Evolutionary conservation across 495 filamentous ascomycete species (phyloP).

Genomic region (Lasiosphaeriaceae sp.): DNA sequence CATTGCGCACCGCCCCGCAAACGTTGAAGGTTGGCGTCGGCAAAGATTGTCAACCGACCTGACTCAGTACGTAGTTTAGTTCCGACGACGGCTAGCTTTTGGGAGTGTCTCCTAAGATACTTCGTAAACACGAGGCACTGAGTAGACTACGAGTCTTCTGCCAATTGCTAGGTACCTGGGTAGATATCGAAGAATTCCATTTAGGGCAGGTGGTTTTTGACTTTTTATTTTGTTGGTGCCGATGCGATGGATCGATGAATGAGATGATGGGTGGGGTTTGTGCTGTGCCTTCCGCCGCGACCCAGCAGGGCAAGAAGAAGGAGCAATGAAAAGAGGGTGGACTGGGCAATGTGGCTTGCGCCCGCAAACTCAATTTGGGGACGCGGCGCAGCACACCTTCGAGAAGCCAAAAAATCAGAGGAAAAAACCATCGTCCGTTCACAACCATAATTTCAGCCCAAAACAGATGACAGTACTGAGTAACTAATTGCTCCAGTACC

Average conservation of each 20-base stretch:
- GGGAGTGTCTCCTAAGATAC: too few species aligned
- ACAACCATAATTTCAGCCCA: not conserved
- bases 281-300: not conserved
- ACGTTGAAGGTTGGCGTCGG: not conserved
- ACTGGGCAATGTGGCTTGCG: not conserved
- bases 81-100: too few species aligned
- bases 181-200: too few species aligned
- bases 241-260: not conserved
- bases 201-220: too few species aligned
- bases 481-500: too few species aligned
- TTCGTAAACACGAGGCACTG: too few species aligned
- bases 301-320: not conserved
- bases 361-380: not conserved
- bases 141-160: too few species aligned
- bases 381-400: not conserved
- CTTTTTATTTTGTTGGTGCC: not conserved
- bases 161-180: too few species aligned
- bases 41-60: too few species aligned
- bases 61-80: too few species aligned
- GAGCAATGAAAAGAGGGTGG: not conserved
- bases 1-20: slow-evolving; percentile 3
- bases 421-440: not conserved
- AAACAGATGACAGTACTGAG: too few species aligned
- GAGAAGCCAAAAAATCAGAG: not conserved
- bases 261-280: not conserved